Base-by-base conservation (phyloP, 331 rosid species). In the Malus hybrid region DNA sequence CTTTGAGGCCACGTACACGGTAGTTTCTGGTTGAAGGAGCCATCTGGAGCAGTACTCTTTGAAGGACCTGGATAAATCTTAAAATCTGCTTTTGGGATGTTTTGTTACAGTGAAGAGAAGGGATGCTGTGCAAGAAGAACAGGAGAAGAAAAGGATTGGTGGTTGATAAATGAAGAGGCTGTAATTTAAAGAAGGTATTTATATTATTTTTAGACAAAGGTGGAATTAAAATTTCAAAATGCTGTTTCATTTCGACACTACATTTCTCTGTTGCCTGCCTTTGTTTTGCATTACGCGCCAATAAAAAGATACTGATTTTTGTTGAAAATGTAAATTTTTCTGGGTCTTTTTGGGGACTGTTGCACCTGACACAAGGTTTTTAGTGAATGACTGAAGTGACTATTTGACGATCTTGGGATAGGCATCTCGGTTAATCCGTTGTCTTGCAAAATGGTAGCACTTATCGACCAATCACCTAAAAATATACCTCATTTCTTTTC, bases 181-280 rank as follows among this genome's bases (percentile, higher is more conserved):
- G 46, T 32, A 67, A 64, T 61, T 65, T 55, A 50, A 22, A 48
- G 22, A 48, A 29, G 46, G 28, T 36, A 56, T 56, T 6, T 32
- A 27, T 62, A 29, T 70, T 54, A 32, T 52, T 20, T 33, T 46
- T 83, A 34, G 75, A 78, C 84, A 85, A 67, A 39, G 75, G 10
- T 36, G 69, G 85, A 76, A 77, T 8, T 39, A 39, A 39, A 36
- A 3, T 39, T 39, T 39, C 2, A 18, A 36, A 64, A 31, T 64
- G 83, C 80, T 89, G 97, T 83, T 89, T 86, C 90, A 83, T 78
- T 65, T 73, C 19, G 57, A 76, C 80, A 81, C 80, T 90, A 89
- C 92, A 89, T 4, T 83, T 75, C 8, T 71, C 88, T 69, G 93
- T 70, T 73, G 86, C 29, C 70, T 75, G 85, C 13, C 82, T 83